Conservation (phyloP, 306 rosid species). For the Fragaria nilgerrensis region DNA sequence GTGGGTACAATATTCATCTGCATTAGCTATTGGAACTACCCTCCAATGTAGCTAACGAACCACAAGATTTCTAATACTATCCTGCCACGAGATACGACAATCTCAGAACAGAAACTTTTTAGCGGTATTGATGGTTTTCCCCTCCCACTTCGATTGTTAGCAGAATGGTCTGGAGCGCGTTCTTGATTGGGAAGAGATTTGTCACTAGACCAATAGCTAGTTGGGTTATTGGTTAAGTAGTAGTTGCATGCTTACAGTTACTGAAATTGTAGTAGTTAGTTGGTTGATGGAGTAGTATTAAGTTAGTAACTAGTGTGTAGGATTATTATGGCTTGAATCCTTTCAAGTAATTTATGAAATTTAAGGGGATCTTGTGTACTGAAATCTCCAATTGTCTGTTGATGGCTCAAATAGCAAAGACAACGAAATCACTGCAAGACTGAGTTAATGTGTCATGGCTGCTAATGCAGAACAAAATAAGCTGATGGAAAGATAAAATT, state of each 20-base stretch:
- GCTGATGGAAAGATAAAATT: background rate
- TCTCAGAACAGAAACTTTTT: background rate
- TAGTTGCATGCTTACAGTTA: background rate
- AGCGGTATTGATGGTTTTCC: background rate
- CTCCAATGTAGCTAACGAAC: conserved; percentile 11
- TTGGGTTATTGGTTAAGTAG: background rate
- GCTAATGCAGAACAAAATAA: background rate
- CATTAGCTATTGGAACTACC: conserved; percentile 17
- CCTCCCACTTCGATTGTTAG: background rate
- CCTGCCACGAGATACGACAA: background rate
- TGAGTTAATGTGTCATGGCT: background rate
- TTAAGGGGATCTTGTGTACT: background rate
- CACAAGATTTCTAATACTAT: background rate
- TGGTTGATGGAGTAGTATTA: background rate
- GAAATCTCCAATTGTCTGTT: background rate
- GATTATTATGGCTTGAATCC: background rate
- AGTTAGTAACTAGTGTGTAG: background rate
- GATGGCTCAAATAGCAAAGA: background rate
- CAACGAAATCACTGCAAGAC: background rate
- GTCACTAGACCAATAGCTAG: background rate
- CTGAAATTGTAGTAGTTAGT: background rate
- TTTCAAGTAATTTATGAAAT: background rate
- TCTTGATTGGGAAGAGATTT: background rate
- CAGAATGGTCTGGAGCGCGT: no score
- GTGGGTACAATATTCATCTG: conserved; percentile 35